Evolutionary conservation across 2,329 filamentous ascomycete genomes (phyloP).

Genomic region (Rachicladosporium sp.): DNA sequence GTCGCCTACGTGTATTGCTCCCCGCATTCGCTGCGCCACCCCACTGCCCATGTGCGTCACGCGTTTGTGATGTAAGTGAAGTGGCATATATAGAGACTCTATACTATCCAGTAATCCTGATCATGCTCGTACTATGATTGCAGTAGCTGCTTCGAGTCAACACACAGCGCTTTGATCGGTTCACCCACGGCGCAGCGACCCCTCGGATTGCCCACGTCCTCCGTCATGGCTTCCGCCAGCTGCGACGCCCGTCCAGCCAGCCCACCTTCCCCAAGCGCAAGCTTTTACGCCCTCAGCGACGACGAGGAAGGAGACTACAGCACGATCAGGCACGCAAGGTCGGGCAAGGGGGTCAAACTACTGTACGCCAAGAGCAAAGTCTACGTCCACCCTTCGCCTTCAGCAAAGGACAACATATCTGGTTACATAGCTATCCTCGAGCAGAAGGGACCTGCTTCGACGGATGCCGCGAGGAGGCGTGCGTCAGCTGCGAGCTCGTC

Average conservation of each 20-base stretch:
- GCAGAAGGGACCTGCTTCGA: conserved; percentile 51
- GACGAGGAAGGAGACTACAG: conserved; percentile 93
- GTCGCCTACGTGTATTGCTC: too few relatives aligned
- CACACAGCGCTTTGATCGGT: too few relatives aligned
- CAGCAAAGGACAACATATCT: conserved; percentile 86
- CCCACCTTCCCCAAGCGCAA: conserved; percentile 63
- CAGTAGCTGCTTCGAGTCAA: too few relatives aligned
- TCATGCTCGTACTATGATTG: too few relatives aligned
- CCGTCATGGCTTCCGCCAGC: too few relatives aligned
- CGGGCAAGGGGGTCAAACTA: conserved; percentile 77
- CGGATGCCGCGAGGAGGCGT: conserved; percentile 2
- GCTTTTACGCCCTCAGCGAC: conserved; percentile 92
- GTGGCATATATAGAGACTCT: too few relatives aligned
- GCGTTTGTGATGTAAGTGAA: too few relatives aligned
- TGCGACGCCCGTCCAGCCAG: conserved; percentile 8
- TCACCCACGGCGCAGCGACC: too few relatives aligned
- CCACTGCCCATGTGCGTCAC: too few relatives aligned
- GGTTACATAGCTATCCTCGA: conserved; percentile 89
- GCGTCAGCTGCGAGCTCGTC: not conserved
- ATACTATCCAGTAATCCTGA: too few relatives aligned
- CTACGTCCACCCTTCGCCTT: conserved; percentile 89
- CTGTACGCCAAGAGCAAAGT: conserved; percentile 98
- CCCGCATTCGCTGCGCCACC: too few relatives aligned
- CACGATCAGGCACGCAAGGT: conserved; percentile 70
- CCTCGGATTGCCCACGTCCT: too few relatives aligned